A percentile compares a stretch with the other conserved stretches of the same genome.
phyloP scores from a whole-genome alignment of 768 basidiomycete species.

The Lactarius pseudohatsudake region DNA sequence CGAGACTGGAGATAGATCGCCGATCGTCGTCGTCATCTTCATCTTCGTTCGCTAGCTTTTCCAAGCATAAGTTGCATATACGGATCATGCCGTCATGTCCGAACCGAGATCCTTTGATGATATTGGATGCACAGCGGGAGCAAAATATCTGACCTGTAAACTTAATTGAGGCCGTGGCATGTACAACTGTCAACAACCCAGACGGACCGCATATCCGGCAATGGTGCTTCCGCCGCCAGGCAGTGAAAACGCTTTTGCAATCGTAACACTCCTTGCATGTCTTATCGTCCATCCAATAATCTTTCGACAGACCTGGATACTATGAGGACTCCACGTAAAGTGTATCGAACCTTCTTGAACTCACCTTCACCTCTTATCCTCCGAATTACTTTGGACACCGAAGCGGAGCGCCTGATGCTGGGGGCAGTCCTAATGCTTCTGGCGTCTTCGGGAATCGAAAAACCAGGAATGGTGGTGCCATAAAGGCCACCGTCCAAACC shows the following conservation, averaged over 20 bases:
- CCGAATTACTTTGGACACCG: constrained; percentile 89
- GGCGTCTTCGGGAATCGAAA: constrained; percentile 89
- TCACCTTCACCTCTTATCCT: constrained; percentile 87
- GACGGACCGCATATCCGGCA: constrained; percentile 90
- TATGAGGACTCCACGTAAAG: not conserved
- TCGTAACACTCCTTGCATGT: constrained; percentile 95
- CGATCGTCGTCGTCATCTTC: constrained; percentile 90
- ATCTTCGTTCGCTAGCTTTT: constrained; percentile 83
- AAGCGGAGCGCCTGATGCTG: constrained; percentile 71
- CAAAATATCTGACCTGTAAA: constrained; percentile 93
- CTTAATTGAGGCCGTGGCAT: not conserved
- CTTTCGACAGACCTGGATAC: constrained; percentile 72
- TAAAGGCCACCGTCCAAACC: constrained; percentile 55
- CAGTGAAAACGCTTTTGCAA: constrained; percentile 90
- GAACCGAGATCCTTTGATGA: constrained; percentile 91
- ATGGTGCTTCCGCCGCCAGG: constrained; percentile 95
- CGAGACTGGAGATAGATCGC: constrained; percentile 73
- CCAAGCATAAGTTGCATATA: constrained; percentile 94
- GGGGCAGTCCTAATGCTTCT: constrained; percentile 77
- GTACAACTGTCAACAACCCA: not conserved
- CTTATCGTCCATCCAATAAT: constrained; percentile 99
- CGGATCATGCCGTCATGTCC: constrained; percentile 95
- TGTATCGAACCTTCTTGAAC: constrained; percentile 26
- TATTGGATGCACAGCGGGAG: constrained; percentile 93
- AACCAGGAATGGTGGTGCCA: constrained; percentile 84